Evolutionary conservation across 2,329 filamentous ascomycete genomes (phyloP).

Genomic region (Fusarium burgessii): DNA sequence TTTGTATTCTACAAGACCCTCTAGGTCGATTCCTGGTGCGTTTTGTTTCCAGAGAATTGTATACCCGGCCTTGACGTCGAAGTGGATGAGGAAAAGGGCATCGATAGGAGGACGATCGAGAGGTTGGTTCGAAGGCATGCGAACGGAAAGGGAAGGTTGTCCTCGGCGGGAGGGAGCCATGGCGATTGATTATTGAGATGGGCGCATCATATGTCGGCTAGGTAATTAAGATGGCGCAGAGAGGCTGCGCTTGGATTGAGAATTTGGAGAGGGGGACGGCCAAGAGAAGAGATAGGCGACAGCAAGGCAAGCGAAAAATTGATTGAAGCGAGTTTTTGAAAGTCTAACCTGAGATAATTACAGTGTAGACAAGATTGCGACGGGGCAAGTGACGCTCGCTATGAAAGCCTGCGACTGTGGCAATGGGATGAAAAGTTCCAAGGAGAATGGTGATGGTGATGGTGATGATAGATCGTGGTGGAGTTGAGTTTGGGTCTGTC

Average conservation of each 20-base stretch:
- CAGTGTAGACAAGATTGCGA: not conserved
- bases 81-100: conserved; percentile 88
- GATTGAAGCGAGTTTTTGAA: conserved; percentile 3
- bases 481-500: conserved; percentile 21
- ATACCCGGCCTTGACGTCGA: conserved; percentile 92
- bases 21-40: conserved; percentile 76
- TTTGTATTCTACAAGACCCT: conserved; percentile 95
- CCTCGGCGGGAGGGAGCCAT: conserved; percentile 57
- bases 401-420: not conserved
- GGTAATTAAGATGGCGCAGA: conserved; percentile 5
- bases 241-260: conserved; percentile 9
- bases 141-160: conserved; percentile 56
- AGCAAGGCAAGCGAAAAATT: not conserved
- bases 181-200: conserved; percentile 45
- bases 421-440: conserved; percentile 2
- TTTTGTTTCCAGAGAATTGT: conserved; percentile 90
- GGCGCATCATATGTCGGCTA: conserved; percentile 45
- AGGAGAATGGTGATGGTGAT: not conserved
- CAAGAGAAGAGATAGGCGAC: conserved; percentile 24
- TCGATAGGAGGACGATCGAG: conserved; percentile 63
- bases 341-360: not conserved
- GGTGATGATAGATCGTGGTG: conserved; percentile 35
- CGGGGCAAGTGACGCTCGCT: not conserved
- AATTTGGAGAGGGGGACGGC: conserved; percentile 7
- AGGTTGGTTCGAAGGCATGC: conserved; percentile 48